Base-by-base conservation (phyloP, 257 asterid genomes). In the Fraxinus excelsior region DNA sequence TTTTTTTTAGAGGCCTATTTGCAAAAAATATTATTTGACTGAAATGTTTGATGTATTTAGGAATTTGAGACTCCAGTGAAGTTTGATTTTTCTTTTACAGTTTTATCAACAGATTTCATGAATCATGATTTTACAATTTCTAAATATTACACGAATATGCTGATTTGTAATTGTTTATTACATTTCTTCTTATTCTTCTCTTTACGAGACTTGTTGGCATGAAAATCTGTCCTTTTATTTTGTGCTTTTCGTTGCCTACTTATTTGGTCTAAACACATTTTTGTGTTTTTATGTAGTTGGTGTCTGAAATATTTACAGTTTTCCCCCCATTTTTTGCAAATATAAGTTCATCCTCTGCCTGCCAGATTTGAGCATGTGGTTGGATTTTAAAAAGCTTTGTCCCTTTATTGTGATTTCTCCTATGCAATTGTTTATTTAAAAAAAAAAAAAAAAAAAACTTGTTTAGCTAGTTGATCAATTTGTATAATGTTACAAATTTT, bases 1-100 rank as follows among this genome's bases (percentile, higher is more conserved):
- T 12, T 38, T 78, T 72, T 76, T n/a, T n/a, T 46, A 80, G 60
- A 64, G 38, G n/a, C 78, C 80, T 87, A 70, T 83, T 76, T 67
- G 70, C 67, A 65, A 23, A 70, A 31, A 16, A 68, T n/a, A 80
- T 56, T 73, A 25, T 31, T 76, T 73, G 25, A 67, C 76, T 70
- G 74, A 14, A 21, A 23, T 65, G n/a, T 62, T 84, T 72, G 46
- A 34, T 72, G 70, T 56, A 51, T 32, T 67, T 75, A 56, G 7
- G 76, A 40, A 67, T 78, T 84, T 82, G 85, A 75, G 76, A 5
- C n/a, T 13, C 28, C 31, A 75, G 73, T 62, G 14, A 49, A 51
- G 23, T 29, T n/a, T n/a, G n/a, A n/a, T n/a, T 26, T n/a, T 73
- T 35, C 7, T 40, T 40, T 51, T 42, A 73, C 38, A 13, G 76